phyloP scores from a whole-genome alignment of 73 alveolate genomes.

The Symbiodinium pilosum region DNA sequence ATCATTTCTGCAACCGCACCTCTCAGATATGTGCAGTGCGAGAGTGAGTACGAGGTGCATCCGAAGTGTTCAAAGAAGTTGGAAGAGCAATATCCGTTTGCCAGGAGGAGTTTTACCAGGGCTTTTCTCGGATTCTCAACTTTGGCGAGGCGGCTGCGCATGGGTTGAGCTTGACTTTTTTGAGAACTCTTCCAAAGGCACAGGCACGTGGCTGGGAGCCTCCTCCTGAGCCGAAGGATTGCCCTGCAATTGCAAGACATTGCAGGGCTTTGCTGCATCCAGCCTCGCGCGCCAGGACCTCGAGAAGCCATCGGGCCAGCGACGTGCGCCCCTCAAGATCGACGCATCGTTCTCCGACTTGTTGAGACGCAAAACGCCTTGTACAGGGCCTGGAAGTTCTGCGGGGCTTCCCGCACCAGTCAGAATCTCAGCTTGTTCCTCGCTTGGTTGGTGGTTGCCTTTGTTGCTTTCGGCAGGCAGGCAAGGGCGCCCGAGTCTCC shows the following conservation, averaged over 20 bases:
- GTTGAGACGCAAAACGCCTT: background rate
- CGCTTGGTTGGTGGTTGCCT: background rate
- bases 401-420: background rate
- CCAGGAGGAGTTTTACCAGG: conserved; percentile 72
- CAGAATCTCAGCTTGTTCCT: background rate
- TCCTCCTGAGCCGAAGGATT: conserved; percentile 73
- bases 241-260: background rate
- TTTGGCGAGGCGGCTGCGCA: conserved; percentile 22
- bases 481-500: background rate
- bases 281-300: background rate
- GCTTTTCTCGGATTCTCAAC: conserved; percentile 65
- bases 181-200: no score
- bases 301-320: conserved; percentile 14
- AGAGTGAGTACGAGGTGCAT: conserved; percentile 62
- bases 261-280: background rate
- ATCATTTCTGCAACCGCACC: no score
- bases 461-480: background rate
- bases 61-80: background rate
- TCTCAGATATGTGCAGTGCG: conserved; percentile 61
- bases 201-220: conserved; percentile 92
- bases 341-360: background rate
- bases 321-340: background rate
- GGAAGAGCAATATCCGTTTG: background rate
- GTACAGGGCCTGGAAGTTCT: background rate
- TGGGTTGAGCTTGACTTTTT: conserved; percentile 13